A percentile compares a stretch with the other conserved stretches of the same genome.
phyloP scores from a whole-genome alignment of 768 basidiomycete species.

The Ephemerocybe angulata region DNA sequence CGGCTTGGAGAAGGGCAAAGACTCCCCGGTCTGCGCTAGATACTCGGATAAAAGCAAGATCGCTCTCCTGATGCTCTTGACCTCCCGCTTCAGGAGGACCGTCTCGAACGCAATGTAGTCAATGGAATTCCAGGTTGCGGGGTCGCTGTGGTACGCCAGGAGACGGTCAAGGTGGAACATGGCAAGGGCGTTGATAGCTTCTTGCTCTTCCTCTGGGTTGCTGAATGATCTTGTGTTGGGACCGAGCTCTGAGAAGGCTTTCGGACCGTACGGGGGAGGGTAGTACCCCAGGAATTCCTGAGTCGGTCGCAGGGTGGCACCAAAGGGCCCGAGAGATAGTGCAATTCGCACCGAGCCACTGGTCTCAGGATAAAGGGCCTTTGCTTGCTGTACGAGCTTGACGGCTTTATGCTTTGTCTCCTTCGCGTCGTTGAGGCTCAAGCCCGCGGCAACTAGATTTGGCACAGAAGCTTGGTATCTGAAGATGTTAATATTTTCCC shows the following conservation, averaged over 20 bases:
- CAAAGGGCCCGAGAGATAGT: slow-evolving; percentile 73
- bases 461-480: slow-evolving; percentile 58
- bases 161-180: slow-evolving; percentile 65
- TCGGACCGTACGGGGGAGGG: slow-evolving; percentile 72
- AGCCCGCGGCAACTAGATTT: slow-evolving; percentile 52
- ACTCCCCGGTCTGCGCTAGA: slow-evolving; percentile 10
- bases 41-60: slow-evolving; percentile 38
- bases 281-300: slow-evolving; percentile 76
- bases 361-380: slow-evolving; percentile 14
- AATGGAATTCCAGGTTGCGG: slow-evolving; percentile 49
- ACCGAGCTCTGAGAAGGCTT: slow-evolving; percentile 30
- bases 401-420: slow-evolving; percentile 53
- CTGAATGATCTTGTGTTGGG: slow-evolving; percentile 44
- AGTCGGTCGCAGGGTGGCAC: slow-evolving; percentile 59
- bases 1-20: slow-evolving; percentile 52
- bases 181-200: slow-evolving; percentile 49
- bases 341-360: slow-evolving; percentile 17
- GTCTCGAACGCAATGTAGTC: slow-evolving; percentile 78
- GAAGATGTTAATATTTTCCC: slow-evolving; percentile 16
- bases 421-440: slow-evolving; percentile 39
- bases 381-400: slow-evolving; percentile 46
- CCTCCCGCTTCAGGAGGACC: slow-evolving; percentile 62
- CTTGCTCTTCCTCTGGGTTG: slow-evolving; percentile 25
- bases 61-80: slow-evolving; percentile 60
- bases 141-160: slow-evolving; percentile 45